Evolutionary conservation across 805 yeast genomes (phyloP).

Genomic region (Candida maltosa): DNA sequence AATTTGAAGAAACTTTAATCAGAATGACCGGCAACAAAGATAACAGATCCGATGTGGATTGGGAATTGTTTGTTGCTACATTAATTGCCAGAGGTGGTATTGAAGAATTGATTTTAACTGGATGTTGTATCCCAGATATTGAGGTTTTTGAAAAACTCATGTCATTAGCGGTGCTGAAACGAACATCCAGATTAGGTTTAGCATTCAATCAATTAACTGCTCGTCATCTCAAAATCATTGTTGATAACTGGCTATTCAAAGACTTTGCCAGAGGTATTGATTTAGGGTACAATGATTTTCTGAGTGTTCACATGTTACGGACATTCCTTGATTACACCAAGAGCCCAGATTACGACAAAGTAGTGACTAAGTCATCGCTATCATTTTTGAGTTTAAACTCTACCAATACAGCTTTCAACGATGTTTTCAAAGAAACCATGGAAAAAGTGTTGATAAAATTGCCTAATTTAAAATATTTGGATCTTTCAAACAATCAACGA

Average conservation of each 20-base stretch:
- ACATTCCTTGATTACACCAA: conserved; percentile 32
- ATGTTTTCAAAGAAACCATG: conserved; percentile 45
- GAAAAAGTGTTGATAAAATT: conserved; percentile 50
- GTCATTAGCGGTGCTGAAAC: conserved; percentile 49
- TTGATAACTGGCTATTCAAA: conserved; percentile 57
- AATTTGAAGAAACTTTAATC: conserved; percentile 22
- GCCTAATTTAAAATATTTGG: conserved; percentile 66
- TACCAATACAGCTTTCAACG: conserved; percentile 53
- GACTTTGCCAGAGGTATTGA: conserved; percentile 66
- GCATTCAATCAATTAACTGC: conserved; percentile 67
- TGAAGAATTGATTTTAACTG: conserved; percentile 76
- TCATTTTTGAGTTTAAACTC: conserved; percentile 61
- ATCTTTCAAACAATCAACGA: conserved; percentile 65
- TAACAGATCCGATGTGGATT: conserved; percentile 74
- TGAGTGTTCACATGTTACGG: conserved; percentile 28
- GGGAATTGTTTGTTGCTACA: conserved; percentile 74
- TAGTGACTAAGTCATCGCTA: conserved; percentile 20
- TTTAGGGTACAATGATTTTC: conserved; percentile 76
- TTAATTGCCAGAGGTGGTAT: conserved; percentile 68
- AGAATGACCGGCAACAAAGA: conserved; percentile 48
- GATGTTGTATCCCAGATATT: conserved; percentile 61
- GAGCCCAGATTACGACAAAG: conserved; percentile 16
- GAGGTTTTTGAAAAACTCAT: conserved; percentile 55
- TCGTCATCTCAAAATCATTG: conserved; percentile 51
- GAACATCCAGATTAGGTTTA: conserved; percentile 66